Evolutionary conservation across 495 filamentous ascomycete genomes (phyloP).

Genomic region (Tuber brumale): DNA sequence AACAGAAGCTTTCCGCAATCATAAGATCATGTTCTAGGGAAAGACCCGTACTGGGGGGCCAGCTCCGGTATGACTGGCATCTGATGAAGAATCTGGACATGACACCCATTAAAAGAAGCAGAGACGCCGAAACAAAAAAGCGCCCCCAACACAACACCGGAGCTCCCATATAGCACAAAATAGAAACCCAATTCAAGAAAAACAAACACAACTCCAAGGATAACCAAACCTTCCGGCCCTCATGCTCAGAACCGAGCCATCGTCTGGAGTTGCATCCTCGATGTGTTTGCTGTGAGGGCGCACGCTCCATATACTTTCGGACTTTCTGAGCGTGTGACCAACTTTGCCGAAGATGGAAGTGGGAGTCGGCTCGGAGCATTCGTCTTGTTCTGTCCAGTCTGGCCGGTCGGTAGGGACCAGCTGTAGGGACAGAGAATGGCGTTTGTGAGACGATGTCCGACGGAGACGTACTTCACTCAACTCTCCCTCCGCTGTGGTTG

Average conservation of each 20-base stretch:
- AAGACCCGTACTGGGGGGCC: background rate
- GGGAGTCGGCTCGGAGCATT: slow-evolving; percentile 9
- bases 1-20: background rate
- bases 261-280: slow-evolving; percentile 2
- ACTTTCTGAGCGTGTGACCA: slow-evolving; percentile 11
- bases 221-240: slow-evolving; percentile 10
- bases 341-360: slow-evolving; percentile 16
- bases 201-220: slow-evolving; percentile 18
- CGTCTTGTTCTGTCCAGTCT: slow-evolving; percentile 30
- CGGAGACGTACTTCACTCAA: background rate
- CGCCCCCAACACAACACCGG: background rate
- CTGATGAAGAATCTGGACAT: background rate
- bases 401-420: slow-evolving; percentile 16
- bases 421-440: background rate
- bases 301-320: slow-evolving; percentile 8
- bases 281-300: background rate
- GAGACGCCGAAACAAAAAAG: background rate
- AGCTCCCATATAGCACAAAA: background rate
- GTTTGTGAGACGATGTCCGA: slow-evolving; percentile 6
- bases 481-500: background rate
- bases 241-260: slow-evolving; percentile 1
- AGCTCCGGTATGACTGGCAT: background rate
- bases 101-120: background rate
- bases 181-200: slow-evolving; percentile 9
- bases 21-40: background rate